A percentile compares a stretch with the other conserved stretches of the same genome.
Evolutionary conservation across 2,329 filamentous ascomycete species (phyloP).

Genomic region (Arthrobotrys sphaeroides): DNA sequence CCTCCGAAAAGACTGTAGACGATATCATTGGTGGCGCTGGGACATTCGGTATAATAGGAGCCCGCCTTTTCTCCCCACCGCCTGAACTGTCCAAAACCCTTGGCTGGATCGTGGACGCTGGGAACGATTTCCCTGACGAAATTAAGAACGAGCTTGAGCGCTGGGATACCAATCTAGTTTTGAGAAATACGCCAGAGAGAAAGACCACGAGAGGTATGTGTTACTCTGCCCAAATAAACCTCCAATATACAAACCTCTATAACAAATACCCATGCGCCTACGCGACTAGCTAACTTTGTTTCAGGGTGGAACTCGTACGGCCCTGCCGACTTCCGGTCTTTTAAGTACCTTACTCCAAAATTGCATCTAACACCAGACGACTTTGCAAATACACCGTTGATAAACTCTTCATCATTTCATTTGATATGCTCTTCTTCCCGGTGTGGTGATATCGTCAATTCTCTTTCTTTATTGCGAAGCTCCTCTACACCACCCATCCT

Average conservation of each 20-base stretch:
- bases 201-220: constrained; percentile 79
- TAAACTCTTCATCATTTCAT: constrained; percentile 71
- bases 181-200: constrained; percentile 73
- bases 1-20: constrained; percentile 69
- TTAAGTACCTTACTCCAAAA: constrained; percentile 89
- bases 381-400: constrained; percentile 73
- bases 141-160: constrained; percentile 72
- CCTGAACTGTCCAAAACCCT: constrained; percentile 71
- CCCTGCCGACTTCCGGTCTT: constrained; percentile 66
- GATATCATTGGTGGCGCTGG: constrained; percentile 90
- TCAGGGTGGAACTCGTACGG: constrained; percentile 43
- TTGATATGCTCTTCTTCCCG: constrained; percentile 56
- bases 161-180: constrained; percentile 79
- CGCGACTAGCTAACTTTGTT: background rate
- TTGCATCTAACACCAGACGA: constrained; percentile 78
- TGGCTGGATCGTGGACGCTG: constrained; percentile 90
- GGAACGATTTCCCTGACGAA: constrained; percentile 80
- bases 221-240: constrained; percentile 70
- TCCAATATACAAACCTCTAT: constrained; percentile 81
- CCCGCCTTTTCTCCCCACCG: constrained; percentile 82
- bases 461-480: constrained; percentile 39
- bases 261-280: constrained; percentile 59
- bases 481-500: constrained; percentile 66
- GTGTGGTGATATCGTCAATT: constrained; percentile 46
- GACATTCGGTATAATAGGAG: constrained; percentile 80